Evolutionary conservation across 2,329 filamentous ascomycete species (phyloP).

Genomic region (Exophiala aquamarina): DNA sequence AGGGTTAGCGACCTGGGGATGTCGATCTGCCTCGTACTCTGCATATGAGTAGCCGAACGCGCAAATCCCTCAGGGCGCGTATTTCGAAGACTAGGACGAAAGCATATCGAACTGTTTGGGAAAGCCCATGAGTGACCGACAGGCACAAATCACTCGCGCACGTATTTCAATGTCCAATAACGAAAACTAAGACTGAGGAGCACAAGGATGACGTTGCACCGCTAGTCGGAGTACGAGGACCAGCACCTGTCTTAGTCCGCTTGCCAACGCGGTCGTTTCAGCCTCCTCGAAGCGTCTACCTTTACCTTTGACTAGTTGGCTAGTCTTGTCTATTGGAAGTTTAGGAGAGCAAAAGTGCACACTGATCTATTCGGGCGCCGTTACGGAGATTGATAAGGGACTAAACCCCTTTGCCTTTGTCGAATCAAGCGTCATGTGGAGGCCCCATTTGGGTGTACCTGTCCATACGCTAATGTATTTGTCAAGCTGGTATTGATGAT

Average conservation of each 20-base stretch:
- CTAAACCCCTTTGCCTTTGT: slow-evolving; percentile 5
- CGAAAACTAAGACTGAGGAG: slow-evolving; percentile 4
- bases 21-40: slow-evolving; percentile 5
- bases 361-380: slow-evolving; percentile 6
- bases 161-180: slow-evolving; percentile 5
- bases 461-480: slow-evolving; percentile 7
- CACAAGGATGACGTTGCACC: slow-evolving; percentile 6
- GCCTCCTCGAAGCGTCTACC: slow-evolving; percentile 3
- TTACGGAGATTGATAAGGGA: slow-evolving; percentile 6
- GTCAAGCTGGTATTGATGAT: slow-evolving; percentile 6
- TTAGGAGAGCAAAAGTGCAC: slow-evolving; percentile 1
- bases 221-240: slow-evolving; percentile 5
- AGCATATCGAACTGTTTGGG: slow-evolving; percentile 6
- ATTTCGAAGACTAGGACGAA: slow-evolving; percentile 6
- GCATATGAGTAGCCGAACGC: slow-evolving; percentile 5
- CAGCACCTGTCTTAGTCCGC: no score
- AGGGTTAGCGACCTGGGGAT: slow-evolving; percentile 6
- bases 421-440: slow-evolving; percentile 5
- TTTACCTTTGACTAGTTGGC: slow-evolving; percentile 6
- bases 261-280: slow-evolving; percentile 5
- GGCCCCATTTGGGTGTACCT: slow-evolving; percentile 4
- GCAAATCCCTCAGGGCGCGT: slow-evolving; percentile 6
- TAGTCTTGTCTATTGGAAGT: slow-evolving; percentile 5
- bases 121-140: slow-evolving; percentile 6
- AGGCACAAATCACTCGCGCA: slow-evolving; percentile 5